phyloP scores from a whole-genome alignment of 2,329 filamentous ascomycete genomes.

The Akanthomyces lecanii region DNA sequence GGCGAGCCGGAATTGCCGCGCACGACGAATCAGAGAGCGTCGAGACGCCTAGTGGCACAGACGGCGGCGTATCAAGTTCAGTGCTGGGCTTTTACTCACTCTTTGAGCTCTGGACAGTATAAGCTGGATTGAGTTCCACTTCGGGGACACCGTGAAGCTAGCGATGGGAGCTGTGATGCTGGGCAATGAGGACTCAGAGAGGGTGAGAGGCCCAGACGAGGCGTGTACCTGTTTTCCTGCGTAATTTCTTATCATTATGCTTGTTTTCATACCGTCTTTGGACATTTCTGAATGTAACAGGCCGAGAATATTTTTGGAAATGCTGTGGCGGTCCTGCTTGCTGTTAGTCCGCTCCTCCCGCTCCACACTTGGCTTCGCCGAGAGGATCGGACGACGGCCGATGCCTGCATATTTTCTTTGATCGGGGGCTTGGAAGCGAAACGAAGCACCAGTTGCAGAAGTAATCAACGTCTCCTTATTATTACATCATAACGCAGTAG shows the following conservation, averaged over 20 bases:
- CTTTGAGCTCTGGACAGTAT: not conserved
- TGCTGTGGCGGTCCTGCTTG: not conserved
- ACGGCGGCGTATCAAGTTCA: not conserved
- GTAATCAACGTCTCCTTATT: not conserved
- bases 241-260: not conserved
- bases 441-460: not conserved
- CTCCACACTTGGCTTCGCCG: not conserved
- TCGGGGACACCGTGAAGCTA: not conserved
- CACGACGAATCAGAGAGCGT: conserved; percentile 6
- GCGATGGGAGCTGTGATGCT: conserved; percentile 1
- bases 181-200: not conserved
- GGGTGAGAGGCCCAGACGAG: not conserved
- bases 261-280: not conserved
- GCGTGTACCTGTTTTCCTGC: not conserved
- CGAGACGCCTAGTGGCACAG: not conserved
- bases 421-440: not conserved
- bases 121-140: not conserved
- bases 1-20: not conserved
- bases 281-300: no score
- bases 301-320: no score
- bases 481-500: conserved; percentile 6
- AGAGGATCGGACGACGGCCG: not conserved
- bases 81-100: not conserved
- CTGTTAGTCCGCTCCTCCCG: not conserved
- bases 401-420: not conserved